Base-by-base conservation (phyloP, 495 filamentous ascomycete genomes). In the Bryoglossum gracile region DNA sequence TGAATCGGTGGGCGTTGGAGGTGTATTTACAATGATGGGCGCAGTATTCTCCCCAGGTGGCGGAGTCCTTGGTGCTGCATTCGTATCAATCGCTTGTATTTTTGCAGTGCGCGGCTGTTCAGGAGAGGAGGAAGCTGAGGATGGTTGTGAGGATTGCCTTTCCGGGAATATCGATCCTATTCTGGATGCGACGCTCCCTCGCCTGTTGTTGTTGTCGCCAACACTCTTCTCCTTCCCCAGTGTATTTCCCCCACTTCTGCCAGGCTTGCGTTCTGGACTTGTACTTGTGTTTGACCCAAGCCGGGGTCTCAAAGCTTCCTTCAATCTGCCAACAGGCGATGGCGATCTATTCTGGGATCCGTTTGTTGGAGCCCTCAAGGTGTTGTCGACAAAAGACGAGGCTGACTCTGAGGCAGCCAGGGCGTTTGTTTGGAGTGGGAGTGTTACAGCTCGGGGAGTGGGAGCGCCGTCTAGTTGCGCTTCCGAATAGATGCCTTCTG, bases 21-120 rank as follows among this genome's bases (percentile, higher is more conserved):
- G 75, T 1, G 75, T 77, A 44, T 77, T 79, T 38, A 79, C 73
- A 49, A 79, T 77, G 13, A 71, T 52, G 1, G 74, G 75, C n/a
- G 68, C 62, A 16, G 46, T 28, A 4, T 60, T 48, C 11, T 72
- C 70, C 13, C 28, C 36, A 39, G 53, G 52, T 18, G 72, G 69
- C 16, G 73, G 71, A 8, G 72, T 74, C 25, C 45, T 60, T n/a
- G 72, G 71, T 11, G 62, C 64, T 13, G 24, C 30, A 47, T 39
- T 50, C 16, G 58, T 61, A 21, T 56, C 54, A n/a, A 60, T 60
- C 3, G 53, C 16, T 23, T 58, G 51, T 4, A 55, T 14, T 25
- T 57, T 57, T 5, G 50, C 51, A 10, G 51, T 52, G 18, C 36
- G 32, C 14, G 58, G 54, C 8, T 50, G 42, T 14, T 56, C 50